Base-by-base conservation (phyloP, 2,329 filamentous ascomycete species). In the Endothia cerciana region DNA sequence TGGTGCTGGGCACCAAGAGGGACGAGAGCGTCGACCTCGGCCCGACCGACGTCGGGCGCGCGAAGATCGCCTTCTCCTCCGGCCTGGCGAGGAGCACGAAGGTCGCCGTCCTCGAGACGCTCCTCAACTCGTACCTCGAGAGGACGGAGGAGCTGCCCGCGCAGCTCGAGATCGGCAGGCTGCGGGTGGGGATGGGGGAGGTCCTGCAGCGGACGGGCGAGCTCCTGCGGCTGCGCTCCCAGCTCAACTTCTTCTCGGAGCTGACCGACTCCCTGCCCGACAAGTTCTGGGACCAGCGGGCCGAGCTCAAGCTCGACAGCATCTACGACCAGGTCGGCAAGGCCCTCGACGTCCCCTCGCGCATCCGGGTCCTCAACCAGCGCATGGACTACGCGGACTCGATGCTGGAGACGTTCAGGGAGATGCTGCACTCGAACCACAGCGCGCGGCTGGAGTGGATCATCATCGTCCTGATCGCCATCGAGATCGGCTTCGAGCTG, bases 331-430 rank as follows among this genome's bases (percentile, higher is more conserved):
- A 95, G 77, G 93, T 97, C 49, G 94, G 94, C 49, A 88, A 90
- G 63, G 93, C 93, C 0, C 84, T 99, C 43, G 95, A 98, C 77
- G 94, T 98, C 30, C 91, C 92, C 41, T 92, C 95, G 33, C 87
- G 95, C 60, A 98, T 98, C 79, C 92, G 91, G 73, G 89, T 92
- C 22, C 80, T 98, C 71, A 99, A 99, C 76, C 92, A 97, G 80
- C 97, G 97, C 81, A 96, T 99, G 87, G 94, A 97, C 74, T 98
- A 99, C 76, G 95, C 94, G 0, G 92, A 95, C 74, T 94, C 98
- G 77, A 97, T 97, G 76, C 93, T 95, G 7, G 92, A 85, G 62
- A 94, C 98, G 19, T 80, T 98, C 68, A 85, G 95, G 65, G 93
- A 97, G 77, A 89, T 94, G 75, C 84, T 96, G 64, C 96, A 91